Evolutionary conservation across 805 yeast genomes (phyloP).

Genomic region (Candida ponderosae): DNA sequence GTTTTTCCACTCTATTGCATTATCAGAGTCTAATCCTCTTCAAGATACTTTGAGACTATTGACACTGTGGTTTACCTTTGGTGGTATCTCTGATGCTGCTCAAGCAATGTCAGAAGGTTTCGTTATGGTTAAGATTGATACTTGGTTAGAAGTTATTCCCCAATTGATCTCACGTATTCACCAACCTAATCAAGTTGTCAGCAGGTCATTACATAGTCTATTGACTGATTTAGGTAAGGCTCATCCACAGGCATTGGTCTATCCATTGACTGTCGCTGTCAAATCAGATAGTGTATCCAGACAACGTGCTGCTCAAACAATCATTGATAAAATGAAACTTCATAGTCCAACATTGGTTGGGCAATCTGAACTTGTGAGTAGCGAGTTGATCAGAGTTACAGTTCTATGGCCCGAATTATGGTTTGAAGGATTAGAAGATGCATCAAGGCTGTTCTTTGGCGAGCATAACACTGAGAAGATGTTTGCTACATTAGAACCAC

Average conservation of each 20-base stretch:
- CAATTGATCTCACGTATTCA: constrained; percentile 95
- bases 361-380: constrained; percentile 91
- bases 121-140: constrained; percentile 78
- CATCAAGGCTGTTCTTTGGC: constrained; percentile 86
- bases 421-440: constrained; percentile 97
- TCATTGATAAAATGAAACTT: constrained; percentile 84
- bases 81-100: constrained; percentile 88
- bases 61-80: constrained; percentile 93
- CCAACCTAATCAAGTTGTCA: constrained; percentile 83
- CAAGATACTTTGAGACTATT: constrained; percentile 88
- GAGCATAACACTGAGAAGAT: constrained; percentile 92
- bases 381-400: constrained; percentile 88
- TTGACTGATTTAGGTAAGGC: constrained; percentile 86
- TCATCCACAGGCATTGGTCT: constrained; percentile 95
- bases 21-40: constrained; percentile 78
- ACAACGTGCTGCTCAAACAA: constrained; percentile 84
- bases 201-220: constrained; percentile 70
- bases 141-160: constrained; percentile 93
- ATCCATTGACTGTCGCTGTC: constrained; percentile 92
- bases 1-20: constrained; percentile 87
- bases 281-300: constrained; percentile 87
- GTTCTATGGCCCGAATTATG: constrained; percentile 97
- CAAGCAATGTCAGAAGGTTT: constrained; percentile 88
- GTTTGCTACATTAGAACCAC: constrained; percentile 85
- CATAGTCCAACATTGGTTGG: constrained; percentile 82